Percentiles rank a stretch among this genome's conserved stretches.
These are phyloP conservation scores for Stylosanthes scabra DNA, from an alignment of 331 rosid genomes.

Conservation along the genomic window DNA sequence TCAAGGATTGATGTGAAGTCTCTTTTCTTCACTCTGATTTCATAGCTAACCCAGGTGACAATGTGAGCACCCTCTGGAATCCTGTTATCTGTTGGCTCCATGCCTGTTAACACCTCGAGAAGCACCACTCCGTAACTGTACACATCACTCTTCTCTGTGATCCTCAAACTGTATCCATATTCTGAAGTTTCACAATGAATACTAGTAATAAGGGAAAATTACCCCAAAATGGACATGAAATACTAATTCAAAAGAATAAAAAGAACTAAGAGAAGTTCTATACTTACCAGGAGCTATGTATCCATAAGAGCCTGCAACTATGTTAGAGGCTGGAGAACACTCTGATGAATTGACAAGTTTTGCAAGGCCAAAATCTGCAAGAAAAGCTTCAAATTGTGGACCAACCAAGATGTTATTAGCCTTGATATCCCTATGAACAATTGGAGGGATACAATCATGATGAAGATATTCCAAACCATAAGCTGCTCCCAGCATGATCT, in stretches of 20 bases:
- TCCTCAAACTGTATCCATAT: conserved; percentile 91
- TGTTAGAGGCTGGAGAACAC: conserved; percentile 63
- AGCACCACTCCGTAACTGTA: conserved; percentile 93
- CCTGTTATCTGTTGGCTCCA: conserved; percentile 72
- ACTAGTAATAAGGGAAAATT: background rate
- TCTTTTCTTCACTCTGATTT: conserved; percentile 63
- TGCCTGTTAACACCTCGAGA: conserved; percentile 83
- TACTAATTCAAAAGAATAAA: background rate
- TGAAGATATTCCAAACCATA: conserved; percentile 96
- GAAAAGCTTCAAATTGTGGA: conserved; percentile 79
- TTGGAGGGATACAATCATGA: conserved; percentile 91
- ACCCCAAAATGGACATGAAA: conserved; percentile 18
- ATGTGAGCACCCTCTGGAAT: conserved; percentile 83
- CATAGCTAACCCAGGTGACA: conserved; percentile 73
- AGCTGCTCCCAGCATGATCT: conserved; percentile 86
- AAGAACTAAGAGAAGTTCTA: background rate
- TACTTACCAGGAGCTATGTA: conserved; percentile 95
- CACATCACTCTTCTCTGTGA: conserved; percentile 96
- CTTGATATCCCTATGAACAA: conserved; percentile 84
- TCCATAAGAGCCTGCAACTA: conserved; percentile 92
- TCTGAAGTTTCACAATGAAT: conserved; percentile 61
- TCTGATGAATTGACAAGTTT: conserved; percentile 69
- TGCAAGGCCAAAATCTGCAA: conserved; percentile 96
- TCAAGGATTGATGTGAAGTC: conserved; percentile 73
- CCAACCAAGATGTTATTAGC: conserved; percentile 94